Evolutionary conservation across 2,329 filamentous ascomycete genomes (phyloP), one percentile per base, ranked within the genome.

Genomic region (Curvularia hawaiiensis): DNA sequence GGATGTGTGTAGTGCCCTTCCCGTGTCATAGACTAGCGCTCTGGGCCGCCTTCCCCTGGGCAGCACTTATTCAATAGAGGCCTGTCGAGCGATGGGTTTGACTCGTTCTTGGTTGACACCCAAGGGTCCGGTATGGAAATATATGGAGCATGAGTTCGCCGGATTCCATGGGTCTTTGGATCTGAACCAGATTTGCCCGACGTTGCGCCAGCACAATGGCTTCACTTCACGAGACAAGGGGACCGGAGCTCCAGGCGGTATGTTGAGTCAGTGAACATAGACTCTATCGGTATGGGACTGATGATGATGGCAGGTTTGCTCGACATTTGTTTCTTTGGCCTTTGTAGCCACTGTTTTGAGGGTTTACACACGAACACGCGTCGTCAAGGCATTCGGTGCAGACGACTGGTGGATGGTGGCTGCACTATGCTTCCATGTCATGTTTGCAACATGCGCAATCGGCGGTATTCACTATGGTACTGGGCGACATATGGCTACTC

Each of bases 301-400:
- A 68, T n/a, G 41, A 68, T n/a, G 24, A 43, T 11, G 43, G 20
- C 35, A 72, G 70, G 63, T 71, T 22, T 68, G 65, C 57, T 71
- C 73, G 10, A 70, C 75, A 12, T 79, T 80, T 54, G 67, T 79
- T 46, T 69, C 70, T 3, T 58, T 80, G n/a, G 77, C 79, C 0
- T 66, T 75, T n/a, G 44, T 76, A 9, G 71, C 77, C 16, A 75
- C 75, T 8, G 51, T 66, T 9, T 62, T 80, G 16, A 73, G 79
- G 51, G 70, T 76, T 22, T 80, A 79, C 63, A 78, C 79, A 31
- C 77, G 79, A 7, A 52, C 74, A 4, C 67, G 65, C 16, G 54
- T 80, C 16, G 77, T 80, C 14, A 76, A 73, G 49, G 75, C 73
- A 7, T 75, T 75, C 53, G 73, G 73, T 12, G 67, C 70, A 61